phyloP scores from a whole-genome alignment of 2,329 filamentous ascomycete species.

The Annulohypoxylon truncatum region DNA sequence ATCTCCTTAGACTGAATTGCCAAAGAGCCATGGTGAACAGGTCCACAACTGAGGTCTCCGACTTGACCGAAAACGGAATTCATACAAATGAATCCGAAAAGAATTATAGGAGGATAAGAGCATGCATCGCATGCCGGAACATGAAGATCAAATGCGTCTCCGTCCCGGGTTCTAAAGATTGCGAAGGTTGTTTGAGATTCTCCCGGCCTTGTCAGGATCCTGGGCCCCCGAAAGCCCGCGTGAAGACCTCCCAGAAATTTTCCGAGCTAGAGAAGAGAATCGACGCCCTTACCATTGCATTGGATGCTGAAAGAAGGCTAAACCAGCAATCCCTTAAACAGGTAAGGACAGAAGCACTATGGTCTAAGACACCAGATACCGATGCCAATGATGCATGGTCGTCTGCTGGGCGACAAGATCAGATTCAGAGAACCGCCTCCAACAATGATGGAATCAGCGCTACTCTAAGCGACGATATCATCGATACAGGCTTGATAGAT shows the following conservation, averaged over 20 bases:
- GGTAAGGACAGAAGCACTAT: conserved; percentile 8
- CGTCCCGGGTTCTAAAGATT: conserved; percentile 29
- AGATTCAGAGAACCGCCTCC: background rate
- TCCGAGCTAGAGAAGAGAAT: conserved; percentile 35
- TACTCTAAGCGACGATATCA: background rate
- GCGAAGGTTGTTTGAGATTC: conserved; percentile 31
- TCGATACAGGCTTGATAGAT: conserved; percentile 28
- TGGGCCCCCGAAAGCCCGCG: conserved; percentile 31
- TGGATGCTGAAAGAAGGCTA: conserved; percentile 28
- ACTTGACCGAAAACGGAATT: conserved; percentile 16
- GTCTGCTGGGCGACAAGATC: background rate
- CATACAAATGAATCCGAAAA: conserved; percentile 11
- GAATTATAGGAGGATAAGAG: conserved; percentile 25
- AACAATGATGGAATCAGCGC: background rate
- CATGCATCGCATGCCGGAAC: conserved; percentile 34
- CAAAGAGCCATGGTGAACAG: conserved; percentile 13
- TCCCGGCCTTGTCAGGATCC: conserved; percentile 36
- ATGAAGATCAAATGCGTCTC: conserved; percentile 39
- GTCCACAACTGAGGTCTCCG: background rate
- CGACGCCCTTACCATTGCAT: conserved; percentile 31
- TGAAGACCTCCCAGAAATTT: conserved; percentile 36
- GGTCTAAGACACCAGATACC: conserved; percentile 34
- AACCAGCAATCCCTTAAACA: conserved; percentile 26
- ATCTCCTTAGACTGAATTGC: background rate
- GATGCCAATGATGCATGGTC: conserved; percentile 4